Evolutionary conservation across 257 asterid genomes (phyloP), one percentile per base, ranked within the genome.

Genomic region (Salvia hispanica): DNA sequence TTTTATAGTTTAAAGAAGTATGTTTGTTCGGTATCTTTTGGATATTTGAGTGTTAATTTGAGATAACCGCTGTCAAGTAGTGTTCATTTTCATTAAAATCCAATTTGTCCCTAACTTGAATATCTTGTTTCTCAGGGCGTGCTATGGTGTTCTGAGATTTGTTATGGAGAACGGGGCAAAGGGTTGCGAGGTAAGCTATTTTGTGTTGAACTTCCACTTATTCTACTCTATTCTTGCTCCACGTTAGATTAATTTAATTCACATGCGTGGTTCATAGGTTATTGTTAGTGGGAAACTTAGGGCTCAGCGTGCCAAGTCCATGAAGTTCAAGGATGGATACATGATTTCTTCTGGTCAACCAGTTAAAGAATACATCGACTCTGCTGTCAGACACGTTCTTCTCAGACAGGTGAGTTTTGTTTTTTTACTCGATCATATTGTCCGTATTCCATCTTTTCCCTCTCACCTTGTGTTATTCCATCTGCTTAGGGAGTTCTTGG

Each of bases 261-360:
- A 12, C 7, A 1, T 60, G 18, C n/a, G n/a, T 34, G 6, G 18
- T 7, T 9, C 9, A 18, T 70, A 86, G 93, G 93, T 86, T 52
- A 86, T 86, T 48, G 93, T 84, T 7, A 86, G 92, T 18, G 89
- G 89, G 34, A 82, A 84, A 60, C 62, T 84, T 74, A 81, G 93
- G 80, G 95, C 89, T 15, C 82, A 74, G 47, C 83, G 86, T 53
- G 89, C 89, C 9, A 83, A 85, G 68, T 75, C 88, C 28, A 81
- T 88, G 92, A 80, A 85, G 58, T 84, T 83, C 81, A 89, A 81
- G 69, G 90, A 86, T 50, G 91, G 91, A 0, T 86, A 86, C 67
- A 84, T 88, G 93, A 79, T 87, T 56, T 83, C 89, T 14, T 87
- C 85, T 53, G 95, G 87, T 44, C 95, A 87, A 74, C 89, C 91